Evolutionary conservation across 228 moss, liverwort and hornwort genomes (phyloP), one percentile per base, ranked within the genome.

Genomic region (Sphagnum magellanicum): DNA sequence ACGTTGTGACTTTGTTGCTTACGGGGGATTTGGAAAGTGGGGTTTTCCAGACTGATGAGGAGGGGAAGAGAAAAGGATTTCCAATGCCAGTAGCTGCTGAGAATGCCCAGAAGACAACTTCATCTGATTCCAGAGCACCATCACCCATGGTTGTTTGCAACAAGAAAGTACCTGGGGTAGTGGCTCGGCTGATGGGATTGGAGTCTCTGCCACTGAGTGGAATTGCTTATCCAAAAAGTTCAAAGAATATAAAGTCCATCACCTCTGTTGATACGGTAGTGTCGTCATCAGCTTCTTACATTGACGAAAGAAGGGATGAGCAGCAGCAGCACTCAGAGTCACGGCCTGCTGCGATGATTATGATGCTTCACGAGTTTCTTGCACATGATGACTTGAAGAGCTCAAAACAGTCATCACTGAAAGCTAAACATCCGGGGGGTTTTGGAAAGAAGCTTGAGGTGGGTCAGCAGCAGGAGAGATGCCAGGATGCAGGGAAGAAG

Each of bases 161-260:
- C 69, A 55, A 63, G 10, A 70, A 68, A 64, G 68, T 73, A 15
- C 75, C 84, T 1, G 84, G 84, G 16, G 59, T 84, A 55, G 84
- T 84, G 62, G 84, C 80, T 48, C 84, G 84, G 4, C 74, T 84
- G 53, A 84, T 84, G 84, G 84, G 84, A 11, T 68, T 84, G 49
- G 84, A 84, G 67, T 71, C 81, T 13, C 64, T 84, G 47, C 84
- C 84, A 0, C 32, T 32, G 32, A 3, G 32, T 32, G 32, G 32
- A 32, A 32, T 32, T 32, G 32, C 32, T 32, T 32, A 32, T 32
- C 32, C 32, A 3, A 32, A 3, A 32, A 32, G 3, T 32, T 32
- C 32, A 32, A 32, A 32, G 32, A 32, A 32, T 32, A 32, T 32
- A 3, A 32, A 32, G 32, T 32, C 32, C 32, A 32, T 32, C 32